Base-by-base conservation (phyloP, 169 alveolate genomes). In the Miamiensis avidus region DNA sequence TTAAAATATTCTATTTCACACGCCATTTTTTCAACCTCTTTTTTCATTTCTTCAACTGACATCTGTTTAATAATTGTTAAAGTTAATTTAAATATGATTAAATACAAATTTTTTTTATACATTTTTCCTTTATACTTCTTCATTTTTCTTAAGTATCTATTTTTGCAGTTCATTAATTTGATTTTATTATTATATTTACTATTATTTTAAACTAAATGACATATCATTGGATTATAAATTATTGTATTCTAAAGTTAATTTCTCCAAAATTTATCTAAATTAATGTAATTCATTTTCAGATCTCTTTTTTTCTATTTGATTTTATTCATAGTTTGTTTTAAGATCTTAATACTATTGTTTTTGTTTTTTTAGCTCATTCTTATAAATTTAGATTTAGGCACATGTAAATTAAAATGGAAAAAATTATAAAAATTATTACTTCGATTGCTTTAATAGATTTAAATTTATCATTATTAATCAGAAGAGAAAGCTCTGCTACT, bases 231-330 rank as follows among this genome's bases (percentile, higher is more conserved):
- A n/a, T 72, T 86, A 75, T 20, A 81, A 34, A 81, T 84, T 86
- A 29, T 86, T 86, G 75, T 81, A 86, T 86, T 86, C 87, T 26
- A 29, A 65, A 74, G 90, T 86, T 27, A 86, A 72, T 81, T 86
- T 86, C 16, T 69, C 65, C 11, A 86, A 49, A 25, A 86, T 81
- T 1, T 77, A 79, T 34, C 84, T 86, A 65, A 86, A 86, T 81
- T 81, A 31, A 31, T 74, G 65, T 16, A 86, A 32, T 25, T 86
- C 87, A n/a, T 64, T 73, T 25, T 74, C 25, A 25, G 75, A 32
- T 64, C 75, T 33, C 0, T 73, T 30, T 29, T 81, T 86, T 75
- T 79, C 87, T 31, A 74, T 73, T 29, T 49, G 28, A 64, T 77
- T 76, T 65, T 49, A 49, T 31, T 74, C 75, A 49, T 49, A 32